A percentile compares a stretch with the other conserved stretches of the same genome.
Conservation (phyloP, 345 rosid species). For the Fremontodendron californicum region DNA sequence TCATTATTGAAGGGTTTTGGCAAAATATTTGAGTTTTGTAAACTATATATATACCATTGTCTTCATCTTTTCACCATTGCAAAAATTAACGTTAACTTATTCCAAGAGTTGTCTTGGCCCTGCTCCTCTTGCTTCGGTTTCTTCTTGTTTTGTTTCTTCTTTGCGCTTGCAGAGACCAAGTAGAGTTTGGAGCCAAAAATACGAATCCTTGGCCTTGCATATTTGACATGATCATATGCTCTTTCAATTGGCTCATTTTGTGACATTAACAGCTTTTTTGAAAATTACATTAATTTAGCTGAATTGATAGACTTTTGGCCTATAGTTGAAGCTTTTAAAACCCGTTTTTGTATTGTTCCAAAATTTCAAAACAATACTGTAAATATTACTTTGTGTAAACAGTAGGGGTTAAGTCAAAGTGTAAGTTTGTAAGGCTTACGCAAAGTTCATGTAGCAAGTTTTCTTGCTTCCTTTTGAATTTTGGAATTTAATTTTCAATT, state of each 20-base stretch:
- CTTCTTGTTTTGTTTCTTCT: background rate
- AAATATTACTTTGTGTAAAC: no score
- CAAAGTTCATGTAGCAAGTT: no score
- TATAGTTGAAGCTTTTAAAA: no score
- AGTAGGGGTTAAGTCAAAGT: no score
- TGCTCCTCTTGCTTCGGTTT: background rate
- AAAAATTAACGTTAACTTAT: background rate
- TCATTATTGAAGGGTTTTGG: background rate
- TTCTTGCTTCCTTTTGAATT: no score
- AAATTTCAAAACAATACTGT: no score
- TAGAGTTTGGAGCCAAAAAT: background rate
- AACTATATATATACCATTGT: background rate
- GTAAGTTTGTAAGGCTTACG: no score
- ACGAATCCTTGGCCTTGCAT: background rate
- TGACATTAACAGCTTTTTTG: background rate
- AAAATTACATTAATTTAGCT: background rate
- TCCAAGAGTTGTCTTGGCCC: background rate
- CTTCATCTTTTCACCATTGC: background rate
- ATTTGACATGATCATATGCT: background rate
- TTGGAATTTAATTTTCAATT: no score
- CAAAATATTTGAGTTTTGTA: background rate
- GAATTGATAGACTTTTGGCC: background rate
- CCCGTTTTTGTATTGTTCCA: no score
- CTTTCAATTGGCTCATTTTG: background rate
- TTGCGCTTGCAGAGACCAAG: background rate